Evolutionary conservation across 306 rosid genomes (phyloP), one percentile per base, ranked within the genome.

Genomic region (Cucumis melo): DNA sequence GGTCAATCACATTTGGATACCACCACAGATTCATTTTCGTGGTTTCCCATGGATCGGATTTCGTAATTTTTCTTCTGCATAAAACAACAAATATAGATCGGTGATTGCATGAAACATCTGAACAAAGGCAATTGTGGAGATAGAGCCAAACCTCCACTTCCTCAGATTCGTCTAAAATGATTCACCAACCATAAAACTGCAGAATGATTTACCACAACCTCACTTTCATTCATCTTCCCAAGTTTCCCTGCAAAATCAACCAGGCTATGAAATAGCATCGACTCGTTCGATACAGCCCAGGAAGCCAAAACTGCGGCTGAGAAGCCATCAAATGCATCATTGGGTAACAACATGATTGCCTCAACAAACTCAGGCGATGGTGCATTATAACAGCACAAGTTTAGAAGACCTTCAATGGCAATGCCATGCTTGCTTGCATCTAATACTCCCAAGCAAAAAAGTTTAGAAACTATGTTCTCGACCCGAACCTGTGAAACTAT

Each of bases 311-410:
- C 83, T 16, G 81, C 65, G 39, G 81, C 77, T 46, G 74, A 64
- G 32, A 83, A 83, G 29, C 63, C 83, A 14, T 41, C 75, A 50
- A 61, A 74, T 38, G 54, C 50, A 66, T 74, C 68, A 78, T 74
- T 82, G 15, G 85, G 85, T 74, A 82, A 65, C 8, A 78, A 74
- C 82, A 82, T 78, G 77, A 82, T 66, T 34, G 79, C 79, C 64
- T 78, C 85, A 74, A 78, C 85, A 73, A 82, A 82, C 65, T 74
- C 82, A 56, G 82, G 85, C 8, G 73, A 78, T 32, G 85, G 85
- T 32, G 77, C 77, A 20, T 41, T 48, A 58, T 75, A 78, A 50
- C 73, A 34, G 48, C 85, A 78, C 19, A 82, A 59, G 34, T 81
- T 55, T 42, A 82, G 59, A 73, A 82, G 79, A 57, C 82, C 82